These are phyloP conservation scores for Neopestalotiopsis rosae DNA, from an alignment of 2,329 filamentous ascomycete species.

Conservation along the genomic window DNA sequence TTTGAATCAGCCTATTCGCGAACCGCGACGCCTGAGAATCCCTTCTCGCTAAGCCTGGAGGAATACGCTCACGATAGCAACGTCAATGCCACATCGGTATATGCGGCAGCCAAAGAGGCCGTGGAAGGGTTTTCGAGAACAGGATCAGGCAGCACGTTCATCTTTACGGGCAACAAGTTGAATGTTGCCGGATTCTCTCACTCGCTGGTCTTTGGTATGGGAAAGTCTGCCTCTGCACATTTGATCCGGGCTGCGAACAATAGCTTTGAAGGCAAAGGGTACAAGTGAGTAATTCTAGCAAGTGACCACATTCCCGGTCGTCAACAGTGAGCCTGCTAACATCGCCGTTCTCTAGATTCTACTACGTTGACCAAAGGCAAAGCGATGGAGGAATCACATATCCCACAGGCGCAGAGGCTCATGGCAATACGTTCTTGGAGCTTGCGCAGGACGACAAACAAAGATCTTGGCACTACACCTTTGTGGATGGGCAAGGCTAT, in stretches of 20 bases:
- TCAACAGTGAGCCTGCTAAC: neutral
- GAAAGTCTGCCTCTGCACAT: constrained; percentile 17
- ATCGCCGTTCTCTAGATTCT: constrained; percentile 21
- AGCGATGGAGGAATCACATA: constrained; percentile 21
- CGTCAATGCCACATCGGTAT: constrained; percentile 22
- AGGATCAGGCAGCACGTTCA: constrained; percentile 28
- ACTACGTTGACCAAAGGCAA: constrained; percentile 26
- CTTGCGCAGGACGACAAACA: constrained; percentile 25
- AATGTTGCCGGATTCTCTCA: constrained; percentile 23
- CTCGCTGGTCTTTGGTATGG: constrained; percentile 13
- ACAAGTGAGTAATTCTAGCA: constrained; percentile 29
- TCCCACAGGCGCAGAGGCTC: constrained; percentile 20
- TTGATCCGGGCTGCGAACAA: constrained; percentile 25
- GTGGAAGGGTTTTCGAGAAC: constrained; percentile 27
- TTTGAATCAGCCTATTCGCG: neutral
- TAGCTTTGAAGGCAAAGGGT: constrained; percentile 27
- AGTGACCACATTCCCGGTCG: neutral
- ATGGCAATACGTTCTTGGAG: constrained; percentile 22
- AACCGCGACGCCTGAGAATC: constrained; percentile 8
- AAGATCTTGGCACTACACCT: constrained; percentile 25
- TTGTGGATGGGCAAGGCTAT: constrained; percentile 23
- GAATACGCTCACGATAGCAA: constrained; percentile 12
- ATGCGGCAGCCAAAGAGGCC: constrained; percentile 23
- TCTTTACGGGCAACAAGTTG: constrained; percentile 32
- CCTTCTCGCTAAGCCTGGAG: constrained; percentile 21